These are phyloP conservation scores for Vigna angularis DNA, from an alignment of 306 rosid species.

Conservation along the genomic window DNA sequence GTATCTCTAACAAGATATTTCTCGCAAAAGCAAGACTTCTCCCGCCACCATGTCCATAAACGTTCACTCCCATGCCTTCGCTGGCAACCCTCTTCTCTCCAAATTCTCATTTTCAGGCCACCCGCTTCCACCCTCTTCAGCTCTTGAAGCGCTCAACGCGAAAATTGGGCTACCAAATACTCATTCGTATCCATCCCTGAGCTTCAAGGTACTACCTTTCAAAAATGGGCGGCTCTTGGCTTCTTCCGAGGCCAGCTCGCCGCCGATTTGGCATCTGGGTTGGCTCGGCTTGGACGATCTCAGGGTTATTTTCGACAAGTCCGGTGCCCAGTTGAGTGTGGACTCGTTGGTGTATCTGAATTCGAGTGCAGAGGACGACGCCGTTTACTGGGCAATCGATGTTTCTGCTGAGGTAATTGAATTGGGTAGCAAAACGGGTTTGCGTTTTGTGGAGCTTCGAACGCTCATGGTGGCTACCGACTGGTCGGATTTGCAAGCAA, in stretches of 20 bases:
- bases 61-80: slow-evolving; percentile 65
- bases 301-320: slow-evolving; percentile 50
- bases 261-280: slow-evolving; percentile 75
- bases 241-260: slow-evolving; percentile 50
- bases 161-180: slow-evolving; percentile 47
- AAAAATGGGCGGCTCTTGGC: slow-evolving; percentile 72
- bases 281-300: slow-evolving; percentile 72
- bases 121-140: slow-evolving; percentile 64
- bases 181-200: slow-evolving; percentile 54
- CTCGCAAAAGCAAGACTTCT: slow-evolving; percentile 1
- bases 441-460: slow-evolving; percentile 78
- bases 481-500: slow-evolving; percentile 71
- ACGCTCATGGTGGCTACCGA: slow-evolving; percentile 91
- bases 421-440: slow-evolving; percentile 44
- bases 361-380: slow-evolving; percentile 60
- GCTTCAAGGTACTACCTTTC: slow-evolving; percentile 79
- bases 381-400: slow-evolving; percentile 83
- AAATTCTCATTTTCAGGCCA: slow-evolving; percentile 57
- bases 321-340: slow-evolving; percentile 55
- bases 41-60: slow-evolving; percentile 61
- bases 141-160: slow-evolving; percentile 66
- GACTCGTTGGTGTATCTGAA: slow-evolving; percentile 81
- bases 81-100: slow-evolving; percentile 66
- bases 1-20: not conserved
- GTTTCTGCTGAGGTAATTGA: slow-evolving; percentile 65